Percentiles rank a stretch among this genome's conserved stretches.
Conservation (phyloP, 371 early-diverging fungal species). For the Mortierella sp. region DNA sequence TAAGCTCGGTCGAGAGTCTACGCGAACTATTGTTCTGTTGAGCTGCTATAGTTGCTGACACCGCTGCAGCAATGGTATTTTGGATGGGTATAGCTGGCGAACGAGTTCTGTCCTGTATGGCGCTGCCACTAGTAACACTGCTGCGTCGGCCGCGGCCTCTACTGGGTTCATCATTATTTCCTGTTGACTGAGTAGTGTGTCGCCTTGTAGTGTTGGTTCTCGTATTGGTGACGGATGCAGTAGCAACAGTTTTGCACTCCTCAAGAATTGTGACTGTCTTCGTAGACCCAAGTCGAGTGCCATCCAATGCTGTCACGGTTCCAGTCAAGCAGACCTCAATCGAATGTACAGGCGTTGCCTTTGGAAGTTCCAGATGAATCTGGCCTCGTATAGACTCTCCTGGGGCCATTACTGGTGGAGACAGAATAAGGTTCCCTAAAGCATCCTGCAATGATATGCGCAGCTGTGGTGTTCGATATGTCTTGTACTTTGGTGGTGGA, state of each 20-base stretch:
- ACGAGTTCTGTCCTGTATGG: conserved; percentile 27
- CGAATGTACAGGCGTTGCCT: conserved; percentile 53
- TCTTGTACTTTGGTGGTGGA: conserved; percentile 52
- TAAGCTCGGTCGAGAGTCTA: conserved; percentile 23
- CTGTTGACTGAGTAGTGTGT: conserved; percentile 29
- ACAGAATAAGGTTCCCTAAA: conserved; percentile 38
- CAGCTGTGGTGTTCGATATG: conserved; percentile 48
- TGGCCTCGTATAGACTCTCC: conserved; percentile 55
- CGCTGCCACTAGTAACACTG: conserved; percentile 13
- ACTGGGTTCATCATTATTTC: background rate
- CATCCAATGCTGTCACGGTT: conserved; percentile 50
- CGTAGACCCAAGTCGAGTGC: conserved; percentile 46
- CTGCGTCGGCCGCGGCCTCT: conserved; percentile 24
- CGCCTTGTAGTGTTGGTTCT: conserved; percentile 48
- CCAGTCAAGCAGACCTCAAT: conserved; percentile 50
- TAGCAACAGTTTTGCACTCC: conserved; percentile 54
- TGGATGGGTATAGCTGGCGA: conserved; percentile 30
- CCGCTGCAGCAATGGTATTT: conserved; percentile 30
- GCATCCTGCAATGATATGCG: conserved; percentile 53
- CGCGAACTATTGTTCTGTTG: conserved; percentile 1
- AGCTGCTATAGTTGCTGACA: conserved; percentile 26
- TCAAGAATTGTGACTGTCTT: conserved; percentile 49
- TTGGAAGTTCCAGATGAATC: conserved; percentile 51
- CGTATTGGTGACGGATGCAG: conserved; percentile 47
- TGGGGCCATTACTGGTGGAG: conserved; percentile 54